A percentile compares a stretch with the other conserved stretches of the same genome.
Evolutionary conservation across 139 green algal genomes (phyloP).

Genomic region (Tetraselmis chui): DNA sequence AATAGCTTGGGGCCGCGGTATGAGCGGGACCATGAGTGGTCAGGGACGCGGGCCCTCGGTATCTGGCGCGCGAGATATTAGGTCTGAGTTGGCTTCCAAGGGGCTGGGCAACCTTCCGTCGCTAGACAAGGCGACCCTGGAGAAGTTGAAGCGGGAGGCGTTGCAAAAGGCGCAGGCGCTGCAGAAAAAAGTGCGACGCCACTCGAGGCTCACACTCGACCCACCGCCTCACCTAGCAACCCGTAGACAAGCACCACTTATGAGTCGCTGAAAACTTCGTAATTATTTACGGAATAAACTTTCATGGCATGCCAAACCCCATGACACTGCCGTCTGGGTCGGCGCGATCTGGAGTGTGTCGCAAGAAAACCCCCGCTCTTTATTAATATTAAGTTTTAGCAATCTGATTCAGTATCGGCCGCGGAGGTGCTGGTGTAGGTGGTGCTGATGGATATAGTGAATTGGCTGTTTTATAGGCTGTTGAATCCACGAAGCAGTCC

Average conservation of each 20-base stretch:
- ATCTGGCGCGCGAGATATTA: not conserved
- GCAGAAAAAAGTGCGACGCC: slow-evolving; percentile 11
- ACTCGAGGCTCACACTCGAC: too few relatives aligned
- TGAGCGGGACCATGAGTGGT: not conserved
- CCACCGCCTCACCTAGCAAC: too few relatives aligned
- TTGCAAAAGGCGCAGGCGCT: not conserved
- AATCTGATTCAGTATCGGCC: too few relatives aligned
- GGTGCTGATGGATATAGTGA: too few relatives aligned
- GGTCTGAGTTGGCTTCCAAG: not conserved
- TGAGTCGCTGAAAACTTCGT: too few relatives aligned
- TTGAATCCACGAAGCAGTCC: not conserved
- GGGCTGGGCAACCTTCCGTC: not conserved
- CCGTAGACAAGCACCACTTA: too few relatives aligned
- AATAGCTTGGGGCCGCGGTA: too few relatives aligned
- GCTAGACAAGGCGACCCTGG: slow-evolving; percentile 9
- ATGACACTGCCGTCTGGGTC: too few relatives aligned
- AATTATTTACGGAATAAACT: too few relatives aligned
- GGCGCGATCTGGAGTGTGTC: not conserved
- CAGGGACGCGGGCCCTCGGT: not conserved
- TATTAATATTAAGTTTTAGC: not conserved
- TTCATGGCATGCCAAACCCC: too few relatives aligned
- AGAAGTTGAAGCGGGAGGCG: slow-evolving; percentile 5
- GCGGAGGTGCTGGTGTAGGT: too few relatives aligned
- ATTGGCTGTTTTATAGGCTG: not conserved
- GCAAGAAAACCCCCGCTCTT: not conserved